These are phyloP conservation scores for Marchantia paleacea DNA, from an alignment of 225 moss, liverwort and hornwort species.

Conservation along the genomic window DNA sequence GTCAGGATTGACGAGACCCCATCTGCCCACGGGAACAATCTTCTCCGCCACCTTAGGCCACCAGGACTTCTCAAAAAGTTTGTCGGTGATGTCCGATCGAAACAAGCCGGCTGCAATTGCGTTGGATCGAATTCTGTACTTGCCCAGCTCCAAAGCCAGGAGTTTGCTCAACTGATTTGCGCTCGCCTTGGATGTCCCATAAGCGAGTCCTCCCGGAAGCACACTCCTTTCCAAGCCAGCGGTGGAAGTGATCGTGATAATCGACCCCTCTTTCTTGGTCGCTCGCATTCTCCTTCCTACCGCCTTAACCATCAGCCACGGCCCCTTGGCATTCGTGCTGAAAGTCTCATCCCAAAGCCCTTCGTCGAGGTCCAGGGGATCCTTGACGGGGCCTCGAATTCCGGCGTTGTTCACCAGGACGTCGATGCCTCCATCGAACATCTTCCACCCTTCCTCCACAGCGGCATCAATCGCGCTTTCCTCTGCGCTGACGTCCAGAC, in stretches of 20 bases:
- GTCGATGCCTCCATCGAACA: slow-evolving; percentile 55
- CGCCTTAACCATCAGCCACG: slow-evolving; percentile 79
- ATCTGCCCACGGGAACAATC: slow-evolving; percentile 55
- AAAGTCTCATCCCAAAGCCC: slow-evolving; percentile 59
- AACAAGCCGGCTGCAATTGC: slow-evolving; percentile 77
- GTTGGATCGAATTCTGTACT: slow-evolving; percentile 67
- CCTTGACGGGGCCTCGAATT: slow-evolving; percentile 50
- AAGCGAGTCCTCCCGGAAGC: slow-evolving; percentile 55
- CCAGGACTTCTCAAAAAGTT: slow-evolving; percentile 61
- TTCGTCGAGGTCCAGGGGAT: slow-evolving; percentile 55
- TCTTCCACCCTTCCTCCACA: slow-evolving; percentile 75
- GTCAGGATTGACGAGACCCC: slow-evolving; percentile 70
- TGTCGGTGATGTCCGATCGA: slow-evolving; percentile 68
- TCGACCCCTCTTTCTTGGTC: slow-evolving; percentile 57
- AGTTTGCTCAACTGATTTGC: slow-evolving; percentile 69
- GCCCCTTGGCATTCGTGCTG: slow-evolving; percentile 66
- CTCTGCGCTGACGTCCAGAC: slow-evolving; percentile 63
- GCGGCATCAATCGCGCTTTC: slow-evolving; percentile 52
- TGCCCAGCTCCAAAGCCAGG: slow-evolving; percentile 71
- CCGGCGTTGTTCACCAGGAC: slow-evolving; percentile 84
- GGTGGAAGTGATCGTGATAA: slow-evolving; percentile 72
- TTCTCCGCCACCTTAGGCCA: slow-evolving; percentile 44
- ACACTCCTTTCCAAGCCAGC: slow-evolving; percentile 55
- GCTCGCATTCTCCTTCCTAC: slow-evolving; percentile 62
- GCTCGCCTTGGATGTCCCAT: slow-evolving; percentile 62